Evolutionary conservation across 2,329 filamentous ascomycete species (phyloP).

Genomic region (Beauveria rudraprayagi): DNA sequence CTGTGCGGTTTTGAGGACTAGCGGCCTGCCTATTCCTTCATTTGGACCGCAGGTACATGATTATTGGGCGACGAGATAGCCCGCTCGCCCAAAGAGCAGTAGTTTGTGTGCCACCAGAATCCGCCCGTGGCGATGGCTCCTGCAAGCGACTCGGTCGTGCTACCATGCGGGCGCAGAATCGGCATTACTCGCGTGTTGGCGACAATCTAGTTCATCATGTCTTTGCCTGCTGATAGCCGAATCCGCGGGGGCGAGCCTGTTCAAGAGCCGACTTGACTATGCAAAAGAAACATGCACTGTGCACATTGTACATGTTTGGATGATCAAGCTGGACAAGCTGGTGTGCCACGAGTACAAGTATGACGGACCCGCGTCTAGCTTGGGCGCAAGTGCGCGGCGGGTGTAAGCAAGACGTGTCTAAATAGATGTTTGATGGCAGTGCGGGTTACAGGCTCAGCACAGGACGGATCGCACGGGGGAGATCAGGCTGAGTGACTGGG

Average conservation of each 20-base stretch:
- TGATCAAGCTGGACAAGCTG: neutral
- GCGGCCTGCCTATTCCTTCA: slow-evolving; percentile 7
- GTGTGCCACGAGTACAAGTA: neutral
- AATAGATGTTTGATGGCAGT: neutral
- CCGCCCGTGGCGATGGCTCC: neutral
- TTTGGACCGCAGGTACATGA: slow-evolving; percentile 7
- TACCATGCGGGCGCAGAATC: neutral
- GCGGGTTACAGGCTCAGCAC: neutral
- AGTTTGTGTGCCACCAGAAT: neutral
- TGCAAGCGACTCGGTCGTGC: neutral
- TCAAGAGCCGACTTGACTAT: neutral
- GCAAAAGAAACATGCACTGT: neutral
- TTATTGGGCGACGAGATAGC: slow-evolving; percentile 2
- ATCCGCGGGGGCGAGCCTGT: no score
- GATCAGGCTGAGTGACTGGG: slow-evolving; percentile 2
- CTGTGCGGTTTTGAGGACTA: slow-evolving; percentile 1
- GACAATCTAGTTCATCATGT: no score
- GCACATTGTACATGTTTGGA: neutral
- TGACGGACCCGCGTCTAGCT: neutral
- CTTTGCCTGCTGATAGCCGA: no score
- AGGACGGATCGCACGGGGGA: neutral
- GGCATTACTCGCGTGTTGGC: no score
- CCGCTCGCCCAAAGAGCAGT: neutral
- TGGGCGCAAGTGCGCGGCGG: neutral
- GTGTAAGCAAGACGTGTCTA: neutral